Evolutionary conservation across 331 rosid genomes (phyloP).

Genomic region (Malus hybrid): DNA sequence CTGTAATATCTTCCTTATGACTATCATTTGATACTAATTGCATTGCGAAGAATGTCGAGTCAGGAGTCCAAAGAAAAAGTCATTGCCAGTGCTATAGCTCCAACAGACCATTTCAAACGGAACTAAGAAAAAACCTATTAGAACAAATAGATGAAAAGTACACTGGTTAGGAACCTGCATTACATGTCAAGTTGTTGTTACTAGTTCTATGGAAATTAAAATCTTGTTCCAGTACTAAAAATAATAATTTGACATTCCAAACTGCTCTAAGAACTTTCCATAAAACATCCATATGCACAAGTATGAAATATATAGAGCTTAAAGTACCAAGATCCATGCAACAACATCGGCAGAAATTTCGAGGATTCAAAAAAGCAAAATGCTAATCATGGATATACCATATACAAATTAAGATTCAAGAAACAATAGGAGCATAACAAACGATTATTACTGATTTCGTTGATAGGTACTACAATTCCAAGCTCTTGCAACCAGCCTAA

Average conservation of each 20-base stretch:
- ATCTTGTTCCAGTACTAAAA: neutral
- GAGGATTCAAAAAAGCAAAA: neutral
- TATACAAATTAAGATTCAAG: neutral
- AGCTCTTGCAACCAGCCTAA: neutral
- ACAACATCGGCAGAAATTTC: neutral
- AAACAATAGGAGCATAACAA: neutral
- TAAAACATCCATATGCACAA: neutral
- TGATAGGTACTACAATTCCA: neutral
- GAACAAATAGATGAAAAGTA: conserved; percentile 6
- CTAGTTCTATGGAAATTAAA: neutral
- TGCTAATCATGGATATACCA: neutral
- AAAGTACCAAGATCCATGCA: neutral
- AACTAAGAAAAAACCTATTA: conserved; percentile 37
- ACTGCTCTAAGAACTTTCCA: neutral
- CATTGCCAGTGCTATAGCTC: conserved; percentile 45
- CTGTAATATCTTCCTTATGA: conserved; percentile 52
- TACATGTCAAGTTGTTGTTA: neutral
- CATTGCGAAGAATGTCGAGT: conserved; percentile 54
- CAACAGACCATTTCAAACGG: conserved; percentile 48
- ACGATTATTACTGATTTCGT: neutral
- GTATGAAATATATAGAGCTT: neutral
- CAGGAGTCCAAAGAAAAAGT: conserved; percentile 27
- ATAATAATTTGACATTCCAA: neutral
- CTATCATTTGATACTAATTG: conserved; percentile 63
- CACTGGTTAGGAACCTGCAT: conserved; percentile 5